Base-by-base conservation (phyloP, 352 stramenopile genomes). In the Phytophthora fragariae region DNA sequence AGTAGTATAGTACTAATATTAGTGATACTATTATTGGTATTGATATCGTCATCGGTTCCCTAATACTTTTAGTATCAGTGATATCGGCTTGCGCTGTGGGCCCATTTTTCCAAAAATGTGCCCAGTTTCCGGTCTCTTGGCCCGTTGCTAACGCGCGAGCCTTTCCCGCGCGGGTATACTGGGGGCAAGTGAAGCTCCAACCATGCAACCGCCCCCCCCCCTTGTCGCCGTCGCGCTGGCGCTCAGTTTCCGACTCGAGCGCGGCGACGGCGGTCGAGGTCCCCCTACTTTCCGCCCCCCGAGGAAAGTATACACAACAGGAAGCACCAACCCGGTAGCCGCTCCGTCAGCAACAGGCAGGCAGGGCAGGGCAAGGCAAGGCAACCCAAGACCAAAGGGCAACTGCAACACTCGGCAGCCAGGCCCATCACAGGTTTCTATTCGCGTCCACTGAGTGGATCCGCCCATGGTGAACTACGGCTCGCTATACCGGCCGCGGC, bases 201-300 rank as follows among this genome's bases (percentile, higher is more conserved):
- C 35, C 35, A 44, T 44, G 37, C 37, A 44, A 44, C 37, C 0
- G 44, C 12, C n/a, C 44, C 8, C 44, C 27, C 15, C 44, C n/a
- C 44, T n/a, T 21, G 47, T 15, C 19, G 37, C 56, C 47, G 49
- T 15, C 57, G 53, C 50, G 60, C 72, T 75, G 72, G 72, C 68
- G 47, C 72, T 79, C 72, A 79, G 67, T 76, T 76, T 63, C 62
- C 72, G 72, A 79, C 68, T 79, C 67, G 72, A 78, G 71, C 58
- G 47, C 67, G 19, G 50, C 68, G 24, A 3, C 8, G n/a, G 54
- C n/a, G 29, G 37, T 44, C 37, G 37, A 44, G 37, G 10, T 17
- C 44, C 33, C 44, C 27, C 41, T 33, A 67, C 56, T 72, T 72
- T 72, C 37, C 63, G 33, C 53, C 53, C 53, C n/a, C 47, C 10